Base-by-base conservation (phyloP, 2,329 filamentous ascomycete species). In the Fusarium fujikuroi region DNA sequence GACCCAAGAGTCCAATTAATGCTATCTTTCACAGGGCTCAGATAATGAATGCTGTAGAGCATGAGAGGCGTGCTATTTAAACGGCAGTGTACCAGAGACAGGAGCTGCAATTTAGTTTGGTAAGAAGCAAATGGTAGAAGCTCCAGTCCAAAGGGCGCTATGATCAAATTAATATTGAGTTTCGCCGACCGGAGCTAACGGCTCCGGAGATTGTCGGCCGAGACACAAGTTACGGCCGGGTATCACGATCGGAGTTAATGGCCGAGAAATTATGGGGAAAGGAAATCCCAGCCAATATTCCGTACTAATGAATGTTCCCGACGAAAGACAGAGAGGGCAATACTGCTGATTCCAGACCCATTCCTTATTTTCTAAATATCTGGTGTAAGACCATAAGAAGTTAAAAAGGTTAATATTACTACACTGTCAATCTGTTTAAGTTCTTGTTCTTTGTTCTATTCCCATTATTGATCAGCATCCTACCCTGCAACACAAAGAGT, bases 151-250 rank as follows among this genome's bases (percentile, higher is more conserved):
- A 19, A 18, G 7, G 1, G 42, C n/a, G n/a, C 7, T 12, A 25
- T 7, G 9, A 3, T n/a, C 1, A 1, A n/a, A 49, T 32, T 14
- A 5, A 5, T n/a, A 21, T 14, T 16, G 11, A 16, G 21, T 5
- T 37, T 23, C 2, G 32, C 11, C 8, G 94, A 84, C 0, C 16
- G 34, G 25, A 42, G 14, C 4, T 53, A 15, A 36, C 21, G 14
- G 15, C 2, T 19, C 10, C 8, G 36, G 58, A 28, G 19, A 54
- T 56, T 36, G 36, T 54, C 58, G 47, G 58, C 58, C 47, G 58
- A 60, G 18, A 56, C 18, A 15, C 3, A 18, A 54, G 4, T 28
- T 43, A 32, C 14, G 5, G 3, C 47, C n/a, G 14, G 18, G 9
- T 10, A 28, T 19, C 9, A 4, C 1, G 37, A n/a, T 7, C 18